These are phyloP conservation scores for Leccinum imitatum DNA, from an alignment of 768 basidiomycete species.

Conservation along the genomic window DNA sequence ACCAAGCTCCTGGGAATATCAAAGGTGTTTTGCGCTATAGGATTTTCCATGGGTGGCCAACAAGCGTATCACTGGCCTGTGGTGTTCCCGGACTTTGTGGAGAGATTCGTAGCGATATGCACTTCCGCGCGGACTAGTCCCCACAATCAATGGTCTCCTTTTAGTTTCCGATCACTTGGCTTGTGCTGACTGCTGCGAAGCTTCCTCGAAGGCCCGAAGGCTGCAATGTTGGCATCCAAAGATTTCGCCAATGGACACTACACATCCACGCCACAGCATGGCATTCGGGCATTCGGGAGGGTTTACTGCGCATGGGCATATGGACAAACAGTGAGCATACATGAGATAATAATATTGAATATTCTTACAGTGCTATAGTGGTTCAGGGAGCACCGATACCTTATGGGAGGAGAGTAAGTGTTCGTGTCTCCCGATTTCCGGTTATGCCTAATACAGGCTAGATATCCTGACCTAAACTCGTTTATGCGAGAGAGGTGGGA, in stretches of 20 bases:
- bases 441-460: slow-evolving; percentile 15
- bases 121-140: slow-evolving; percentile 56
- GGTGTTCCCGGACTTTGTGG: slow-evolving; percentile 56
- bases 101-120: slow-evolving; percentile 46
- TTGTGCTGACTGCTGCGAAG: slow-evolving; percentile 29
- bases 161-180: neutral
- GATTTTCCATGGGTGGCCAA: slow-evolving; percentile 63
- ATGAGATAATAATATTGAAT: neutral
- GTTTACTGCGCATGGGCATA: slow-evolving; percentile 62
- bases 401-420: slow-evolving; percentile 41
- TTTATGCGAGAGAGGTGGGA: slow-evolving; percentile 57
- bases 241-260: slow-evolving; percentile 59
- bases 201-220: slow-evolving; percentile 60
- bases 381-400: slow-evolving; percentile 51
- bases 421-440: neutral
- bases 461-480: slow-evolving; percentile 47
- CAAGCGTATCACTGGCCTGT: slow-evolving; percentile 59
- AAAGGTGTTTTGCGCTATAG: slow-evolving; percentile 33
- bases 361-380: slow-evolving; percentile 38
- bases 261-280: slow-evolving; percentile 44
- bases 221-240: slow-evolving; percentile 51
- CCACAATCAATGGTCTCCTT: slow-evolving; percentile 51
- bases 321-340: slow-evolving; percentile 47
- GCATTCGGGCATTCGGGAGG: slow-evolving; percentile 57
- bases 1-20: slow-evolving; percentile 29